A percentile compares a stretch with the other conserved stretches of the same genome.
Evolutionary conservation across 345 rosid species (phyloP).

Genomic region (Camelina sativa): DNA sequence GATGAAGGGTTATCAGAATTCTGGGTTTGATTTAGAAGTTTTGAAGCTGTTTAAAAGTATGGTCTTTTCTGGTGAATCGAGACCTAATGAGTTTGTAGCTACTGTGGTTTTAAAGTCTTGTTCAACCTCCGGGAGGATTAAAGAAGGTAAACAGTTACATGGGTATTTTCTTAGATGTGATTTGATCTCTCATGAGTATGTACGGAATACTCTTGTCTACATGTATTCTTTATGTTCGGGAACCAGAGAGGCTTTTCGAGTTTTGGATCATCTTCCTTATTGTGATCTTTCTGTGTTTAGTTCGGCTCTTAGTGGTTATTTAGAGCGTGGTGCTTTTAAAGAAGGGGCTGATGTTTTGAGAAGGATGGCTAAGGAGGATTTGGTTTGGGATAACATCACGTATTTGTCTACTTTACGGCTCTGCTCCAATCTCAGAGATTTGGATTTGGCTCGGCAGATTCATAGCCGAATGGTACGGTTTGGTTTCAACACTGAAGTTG

Average conservation of each 20-base stretch:
- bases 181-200: slow-evolving; percentile 63
- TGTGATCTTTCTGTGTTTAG: slow-evolving; percentile 58
- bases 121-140: slow-evolving; percentile 46
- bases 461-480: slow-evolving; percentile 57
- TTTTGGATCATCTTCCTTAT: slow-evolving; percentile 51
- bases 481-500: slow-evolving; percentile 47
- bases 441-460: slow-evolving; percentile 63
- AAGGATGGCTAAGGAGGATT: slow-evolving; percentile 46
- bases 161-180: slow-evolving; percentile 67
- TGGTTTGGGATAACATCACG: slow-evolving; percentile 61
- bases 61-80: slow-evolving; percentile 44
- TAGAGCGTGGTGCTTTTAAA: slow-evolving; percentile 52
- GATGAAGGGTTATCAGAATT: slow-evolving; percentile 73
- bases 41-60: slow-evolving; percentile 60
- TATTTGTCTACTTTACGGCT: slow-evolving; percentile 60
- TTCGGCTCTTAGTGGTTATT: slow-evolving; percentile 64
- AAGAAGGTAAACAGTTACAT: slow-evolving; percentile 74
- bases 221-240: slow-evolving; percentile 58
- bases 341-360: slow-evolving; percentile 61
- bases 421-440: slow-evolving; percentile 56
- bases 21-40: slow-evolving; percentile 55
- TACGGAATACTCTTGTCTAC: slow-evolving; percentile 59
- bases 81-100: slow-evolving; percentile 68
- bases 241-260: slow-evolving; percentile 49
- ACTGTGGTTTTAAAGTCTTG: slow-evolving; percentile 66